Evolutionary conservation across 768 basidiomycete genomes (phyloP).

Genomic region (Rhodotorula kratochvilovae): DNA sequence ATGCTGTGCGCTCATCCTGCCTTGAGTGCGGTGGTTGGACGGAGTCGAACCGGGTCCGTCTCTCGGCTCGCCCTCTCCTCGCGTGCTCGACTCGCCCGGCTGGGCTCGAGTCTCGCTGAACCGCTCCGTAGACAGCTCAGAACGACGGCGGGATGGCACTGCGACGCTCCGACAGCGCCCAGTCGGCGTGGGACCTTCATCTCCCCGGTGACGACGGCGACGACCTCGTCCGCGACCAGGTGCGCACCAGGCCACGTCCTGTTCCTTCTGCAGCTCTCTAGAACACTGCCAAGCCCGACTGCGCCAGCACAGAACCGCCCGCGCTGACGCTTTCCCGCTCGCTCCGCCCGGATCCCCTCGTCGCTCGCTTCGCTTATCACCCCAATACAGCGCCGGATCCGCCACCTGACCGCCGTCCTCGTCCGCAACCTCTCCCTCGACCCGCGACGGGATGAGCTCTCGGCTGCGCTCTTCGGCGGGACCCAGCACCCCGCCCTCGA

Average conservation of each 20-base stretch:
- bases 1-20: neutral
- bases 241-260: neutral
- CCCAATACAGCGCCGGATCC: slow-evolving; percentile 26
- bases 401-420: slow-evolving; percentile 23
- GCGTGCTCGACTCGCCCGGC: neutral
- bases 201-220: neutral
- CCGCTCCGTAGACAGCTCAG: no score
- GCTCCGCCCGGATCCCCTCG: neutral
- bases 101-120: no score
- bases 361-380: neutral
- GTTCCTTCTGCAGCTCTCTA: neutral
- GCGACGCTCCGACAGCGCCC: slow-evolving; percentile 5
- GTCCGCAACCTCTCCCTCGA: slow-evolving; percentile 30
- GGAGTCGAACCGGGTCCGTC: neutral
- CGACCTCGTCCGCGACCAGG: slow-evolving; percentile 7
- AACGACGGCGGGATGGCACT: slow-evolving; percentile 11
- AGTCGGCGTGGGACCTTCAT: slow-evolving; percentile 7
- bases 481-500: neutral
- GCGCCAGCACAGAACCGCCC: neutral
- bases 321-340: neutral
- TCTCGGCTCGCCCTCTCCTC: neutral
- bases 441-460: neutral
- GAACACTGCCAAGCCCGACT: neutral
- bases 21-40: neutral
- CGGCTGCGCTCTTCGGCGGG: neutral